Percentiles rank a stretch among this genome's conserved stretches.
Evolutionary conservation across 176 grass and related monocot species (phyloP).

Genomic region (Oryza australiensis): DNA sequence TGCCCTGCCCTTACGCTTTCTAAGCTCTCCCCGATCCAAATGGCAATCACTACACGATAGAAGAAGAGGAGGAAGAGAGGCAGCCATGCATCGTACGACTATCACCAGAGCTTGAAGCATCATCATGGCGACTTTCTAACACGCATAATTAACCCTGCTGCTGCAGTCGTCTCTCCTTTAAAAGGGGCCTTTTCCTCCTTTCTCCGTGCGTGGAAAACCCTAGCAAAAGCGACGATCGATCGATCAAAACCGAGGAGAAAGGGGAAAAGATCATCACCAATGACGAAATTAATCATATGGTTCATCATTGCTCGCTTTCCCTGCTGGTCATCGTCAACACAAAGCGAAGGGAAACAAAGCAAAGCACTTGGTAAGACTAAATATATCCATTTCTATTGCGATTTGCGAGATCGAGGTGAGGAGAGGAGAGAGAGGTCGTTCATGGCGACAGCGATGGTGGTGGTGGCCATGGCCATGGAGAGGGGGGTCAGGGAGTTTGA

Average conservation of each 20-base stretch:
- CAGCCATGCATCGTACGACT: background rate
- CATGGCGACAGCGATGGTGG: background rate
- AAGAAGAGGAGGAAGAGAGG: background rate
- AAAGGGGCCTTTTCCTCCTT: background rate
- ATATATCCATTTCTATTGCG: background rate
- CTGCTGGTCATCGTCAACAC: constrained; percentile 14
- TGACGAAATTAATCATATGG: constrained; percentile 39
- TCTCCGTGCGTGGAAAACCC: constrained; percentile 35
- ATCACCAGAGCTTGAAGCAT: constrained; percentile 21
- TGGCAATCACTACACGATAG: background rate
- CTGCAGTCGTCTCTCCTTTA: background rate
- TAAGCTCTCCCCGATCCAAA: constrained; percentile 35
- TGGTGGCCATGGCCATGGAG: background rate
- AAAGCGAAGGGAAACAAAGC: background rate
- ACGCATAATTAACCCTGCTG: constrained; percentile 33
- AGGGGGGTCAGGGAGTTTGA: background rate
- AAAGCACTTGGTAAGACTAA: background rate
- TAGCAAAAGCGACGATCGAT: constrained; percentile 19
- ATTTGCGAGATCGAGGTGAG: background rate
- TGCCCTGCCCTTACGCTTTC: constrained; percentile 27
- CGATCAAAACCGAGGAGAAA: background rate
- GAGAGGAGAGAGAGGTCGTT: background rate
- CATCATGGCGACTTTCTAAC: constrained; percentile 52
- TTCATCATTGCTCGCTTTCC: constrained; percentile 46
- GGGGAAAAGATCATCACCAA: background rate